phyloP scores from a whole-genome alignment of 345 rosid species.

The Linum usitatissimum region DNA sequence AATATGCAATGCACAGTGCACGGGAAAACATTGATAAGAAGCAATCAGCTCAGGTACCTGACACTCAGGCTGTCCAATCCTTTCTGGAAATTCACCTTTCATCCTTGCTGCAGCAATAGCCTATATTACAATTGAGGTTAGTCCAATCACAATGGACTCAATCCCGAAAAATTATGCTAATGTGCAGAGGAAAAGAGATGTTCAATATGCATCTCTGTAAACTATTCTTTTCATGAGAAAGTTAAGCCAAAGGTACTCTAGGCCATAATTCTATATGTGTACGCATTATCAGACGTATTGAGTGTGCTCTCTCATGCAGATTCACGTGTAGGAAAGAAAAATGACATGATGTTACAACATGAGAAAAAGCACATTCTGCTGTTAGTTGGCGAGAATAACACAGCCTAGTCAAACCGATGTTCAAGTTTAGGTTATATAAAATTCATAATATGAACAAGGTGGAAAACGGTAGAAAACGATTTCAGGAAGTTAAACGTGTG shows the following conservation, averaged over 20 bases:
- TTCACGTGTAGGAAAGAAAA: not conserved
- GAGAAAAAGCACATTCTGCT: not conserved
- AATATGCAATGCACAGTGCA: not conserved
- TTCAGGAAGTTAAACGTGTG: not conserved
- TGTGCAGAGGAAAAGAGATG: no score
- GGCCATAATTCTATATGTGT: no score
- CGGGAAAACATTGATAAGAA: no score
- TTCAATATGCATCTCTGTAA: not conserved
- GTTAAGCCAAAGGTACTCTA: not conserved
- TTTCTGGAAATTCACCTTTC: constrained; percentile 95
- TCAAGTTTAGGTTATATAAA: not conserved
- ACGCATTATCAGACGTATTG: not conserved
- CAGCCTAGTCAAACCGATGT: not conserved
- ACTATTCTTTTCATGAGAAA: not conserved
- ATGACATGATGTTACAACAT: not conserved
- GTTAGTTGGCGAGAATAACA: not conserved
- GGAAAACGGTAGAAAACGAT: not conserved
- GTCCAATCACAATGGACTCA: constrained; percentile 5
- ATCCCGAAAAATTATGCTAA: not conserved
- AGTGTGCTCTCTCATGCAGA: not conserved
- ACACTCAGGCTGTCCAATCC: constrained; percentile 91
- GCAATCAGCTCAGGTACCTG: constrained; percentile 38
- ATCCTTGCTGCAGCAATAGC: constrained; percentile 88
- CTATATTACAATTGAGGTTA: constrained; percentile 31
- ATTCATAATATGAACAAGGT: not conserved